A percentile compares a stretch with the other conserved stretches of the same genome.
Conservation (phyloP, 176 grass and related monocot genomes). For the Triticum timopheevii region DNA sequence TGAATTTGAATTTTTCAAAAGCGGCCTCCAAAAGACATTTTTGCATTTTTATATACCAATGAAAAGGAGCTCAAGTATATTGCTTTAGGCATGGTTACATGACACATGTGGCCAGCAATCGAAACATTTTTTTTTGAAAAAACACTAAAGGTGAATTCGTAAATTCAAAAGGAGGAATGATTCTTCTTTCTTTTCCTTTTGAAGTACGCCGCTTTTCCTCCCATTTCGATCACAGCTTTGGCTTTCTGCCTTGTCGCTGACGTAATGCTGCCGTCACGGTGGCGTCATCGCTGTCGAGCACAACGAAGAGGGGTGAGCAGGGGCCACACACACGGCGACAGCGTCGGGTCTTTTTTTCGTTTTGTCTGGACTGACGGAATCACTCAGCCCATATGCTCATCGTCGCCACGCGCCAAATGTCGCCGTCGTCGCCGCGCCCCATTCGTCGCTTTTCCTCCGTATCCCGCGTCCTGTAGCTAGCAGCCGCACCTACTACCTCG, state of each 20-base stretch:
- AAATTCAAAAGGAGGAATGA: no score
- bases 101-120: no score
- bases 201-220: not conserved
- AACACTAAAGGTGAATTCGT: no score
- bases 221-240: not conserved
- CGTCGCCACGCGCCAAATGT: not conserved
- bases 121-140: no score
- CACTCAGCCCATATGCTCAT: not conserved
- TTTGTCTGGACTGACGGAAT: not conserved
- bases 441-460: not conserved
- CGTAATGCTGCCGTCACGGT: constrained; percentile 21
- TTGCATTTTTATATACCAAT: no score
- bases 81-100: no score
- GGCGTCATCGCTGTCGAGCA: not conserved
- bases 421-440: not conserved
- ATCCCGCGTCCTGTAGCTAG: not conserved
- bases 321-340: not conserved
- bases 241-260: not conserved
- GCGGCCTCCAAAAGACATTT: no score
- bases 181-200: no score
- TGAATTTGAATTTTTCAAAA: no score
- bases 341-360: not conserved
- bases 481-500: not conserved
- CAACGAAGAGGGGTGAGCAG: not conserved
- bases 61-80: no score